Conservation (phyloP, 495 filamentous ascomycete species). For the Barbatosphaeria neglecta region DNA sequence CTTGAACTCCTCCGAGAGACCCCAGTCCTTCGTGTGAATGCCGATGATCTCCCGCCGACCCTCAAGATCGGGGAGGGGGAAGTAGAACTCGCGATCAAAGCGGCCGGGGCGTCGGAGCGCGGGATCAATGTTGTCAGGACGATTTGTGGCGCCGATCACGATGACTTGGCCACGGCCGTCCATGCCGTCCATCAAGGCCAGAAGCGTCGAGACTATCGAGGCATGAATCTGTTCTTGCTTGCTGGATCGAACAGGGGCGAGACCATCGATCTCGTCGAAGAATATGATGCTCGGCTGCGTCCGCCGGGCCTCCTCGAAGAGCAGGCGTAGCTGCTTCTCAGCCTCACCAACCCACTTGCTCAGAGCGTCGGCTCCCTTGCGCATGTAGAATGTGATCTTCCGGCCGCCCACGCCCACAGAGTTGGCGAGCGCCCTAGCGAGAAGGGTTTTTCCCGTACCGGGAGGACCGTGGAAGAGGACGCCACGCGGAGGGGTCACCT, state of each 20-base stretch:
- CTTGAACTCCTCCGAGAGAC: constrained; percentile 67
- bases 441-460: constrained; percentile 91
- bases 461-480: constrained; percentile 95
- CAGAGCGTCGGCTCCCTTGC: constrained; percentile 90
- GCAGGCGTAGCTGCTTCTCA: constrained; percentile 78
- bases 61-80: constrained; percentile 72
- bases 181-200: constrained; percentile 99
- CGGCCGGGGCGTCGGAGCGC: constrained; percentile 86
- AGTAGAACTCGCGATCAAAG: constrained; percentile 97
- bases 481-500: constrained; percentile 85
- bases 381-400: constrained; percentile 98
- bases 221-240: constrained; percentile 98
- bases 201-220: constrained; percentile 87
- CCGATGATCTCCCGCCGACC: constrained; percentile 77
- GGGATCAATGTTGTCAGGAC: constrained; percentile 92
- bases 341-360: constrained; percentile 99
- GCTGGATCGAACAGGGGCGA: constrained; percentile 89
- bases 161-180: constrained; percentile 96
- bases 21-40: constrained; percentile 93
- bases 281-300: constrained; percentile 98
- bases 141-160: constrained; percentile 95
- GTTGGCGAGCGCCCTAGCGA: constrained; percentile 82
- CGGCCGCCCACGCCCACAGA: constrained; percentile 63
- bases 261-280: constrained; percentile 96
- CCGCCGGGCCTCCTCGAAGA: constrained; percentile 92